These are phyloP conservation scores for Cadophora malorum DNA, from an alignment of 2,329 filamentous ascomycete species.

Conservation along the genomic window DNA sequence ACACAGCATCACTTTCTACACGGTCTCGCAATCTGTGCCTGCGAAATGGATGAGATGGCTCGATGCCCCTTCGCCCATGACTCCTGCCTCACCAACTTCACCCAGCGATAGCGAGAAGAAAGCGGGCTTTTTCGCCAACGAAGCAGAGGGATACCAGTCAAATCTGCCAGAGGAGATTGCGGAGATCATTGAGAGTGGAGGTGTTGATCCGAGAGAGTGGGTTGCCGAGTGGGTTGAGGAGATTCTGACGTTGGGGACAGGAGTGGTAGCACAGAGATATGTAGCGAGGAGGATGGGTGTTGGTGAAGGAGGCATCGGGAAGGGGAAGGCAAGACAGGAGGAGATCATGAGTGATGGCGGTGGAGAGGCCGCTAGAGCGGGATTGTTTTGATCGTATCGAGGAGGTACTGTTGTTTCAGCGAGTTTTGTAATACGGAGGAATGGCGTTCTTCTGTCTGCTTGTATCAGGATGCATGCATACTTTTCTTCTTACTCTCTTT, in stretches of 20 bases:
- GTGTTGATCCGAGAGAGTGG: constrained; percentile 94
- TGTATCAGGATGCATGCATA: constrained; percentile 8
- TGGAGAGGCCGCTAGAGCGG: constrained; percentile 66
- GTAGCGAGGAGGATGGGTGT: constrained; percentile 96
- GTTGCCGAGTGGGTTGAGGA: constrained; percentile 98
- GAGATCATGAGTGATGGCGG: constrained; percentile 61
- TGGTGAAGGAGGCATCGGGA: constrained; percentile 74
- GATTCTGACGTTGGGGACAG: constrained; percentile 75
- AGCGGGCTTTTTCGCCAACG: constrained; percentile 47
- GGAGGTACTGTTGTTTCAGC: constrained; percentile 1
- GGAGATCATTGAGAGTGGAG: constrained; percentile 77
- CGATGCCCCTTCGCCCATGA: constrained; percentile 71
- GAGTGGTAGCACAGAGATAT: constrained; percentile 91
- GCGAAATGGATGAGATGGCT: constrained; percentile 90
- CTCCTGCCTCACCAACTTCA: constrained; percentile 51
- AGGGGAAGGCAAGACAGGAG: constrained; percentile 66
- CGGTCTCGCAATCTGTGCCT: constrained; percentile 83
- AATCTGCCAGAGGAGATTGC: constrained; percentile 80
- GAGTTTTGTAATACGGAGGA: neutral
- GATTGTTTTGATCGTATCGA: constrained; percentile 46
- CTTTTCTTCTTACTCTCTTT: neutral
- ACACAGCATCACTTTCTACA: constrained; percentile 86
- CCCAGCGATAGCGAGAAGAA: constrained; percentile 40
- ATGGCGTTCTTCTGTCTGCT: constrained; percentile 1
- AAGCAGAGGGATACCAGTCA: constrained; percentile 55